Base-by-base conservation (phyloP, 2,329 filamentous ascomycete genomes). In the Pseudogymnoascus sp. region DNA sequence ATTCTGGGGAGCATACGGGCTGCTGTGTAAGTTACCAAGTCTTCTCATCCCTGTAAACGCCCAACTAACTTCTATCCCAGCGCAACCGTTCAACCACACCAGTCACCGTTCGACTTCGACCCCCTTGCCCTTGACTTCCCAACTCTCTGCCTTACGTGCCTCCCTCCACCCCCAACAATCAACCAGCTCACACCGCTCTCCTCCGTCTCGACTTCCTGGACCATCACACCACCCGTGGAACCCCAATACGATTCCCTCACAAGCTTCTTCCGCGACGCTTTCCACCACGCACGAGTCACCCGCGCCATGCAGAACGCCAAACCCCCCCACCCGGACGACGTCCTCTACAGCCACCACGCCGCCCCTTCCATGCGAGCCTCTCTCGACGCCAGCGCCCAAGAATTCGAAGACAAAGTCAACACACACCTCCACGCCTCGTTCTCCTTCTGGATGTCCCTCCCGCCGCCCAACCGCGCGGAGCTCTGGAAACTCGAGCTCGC, bases 111-210 rank as follows among this genome's bases (percentile, higher is more conserved):
- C 69, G 89, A 93, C 67, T 96, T 96, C 76, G 90, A 97, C 68
- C 89, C 93, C 35, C 84, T 93, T 65, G 82, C 89, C 4, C 85
- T 96, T 73, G 91, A 91, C 65, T 97, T 96, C 70, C 91, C 93
- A 6, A 87, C 89, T 6, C 82, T 97, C 42, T 91, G 88, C 37
- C 83, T 97, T 10, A 90, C 89, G 67, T 88, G 93, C 68, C 84
- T 97, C 1, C 85, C 89, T 37, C 82, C 90, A 8, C 91, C 93
- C 2, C 87, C 90, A 3, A 95, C 91, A 0, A 80, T 97, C 6
- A 93, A 93, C 76, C 68, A 68, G 50, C 89, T 90, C 8, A 90
- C 88, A 6, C 91, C 92, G 31, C 88, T 96, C 70, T 81, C 91
- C 1, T 91, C 88, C 0, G 47, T 53, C n/a, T 80, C 85, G 19